Base-by-base conservation (phyloP, 148 eudicot species). In the Camellia sinensis region DNA sequence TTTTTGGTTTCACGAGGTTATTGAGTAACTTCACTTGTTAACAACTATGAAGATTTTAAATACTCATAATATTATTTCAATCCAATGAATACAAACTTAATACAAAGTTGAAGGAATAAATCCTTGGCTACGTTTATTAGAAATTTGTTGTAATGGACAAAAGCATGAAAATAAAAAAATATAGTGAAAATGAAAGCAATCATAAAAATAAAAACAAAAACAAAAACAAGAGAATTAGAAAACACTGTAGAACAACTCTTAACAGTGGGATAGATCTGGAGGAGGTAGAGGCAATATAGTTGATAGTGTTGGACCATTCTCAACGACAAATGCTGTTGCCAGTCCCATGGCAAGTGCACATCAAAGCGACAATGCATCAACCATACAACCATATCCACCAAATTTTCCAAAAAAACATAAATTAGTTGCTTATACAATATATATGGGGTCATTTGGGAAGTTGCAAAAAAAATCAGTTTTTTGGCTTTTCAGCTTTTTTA, bases 341-440 rank as follows among this genome's bases (percentile, higher is more conserved):
- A 87, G 72, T 41, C 91, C 88, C 86, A 87, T 6, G 85, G 80
- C 43, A 83, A 73, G 56, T 89, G 91, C 15, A 77, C 82, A 53
- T 89, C 91, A 41, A 87, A 53, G 75, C 87, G 91, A 75, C 89
- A 89, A 66, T 89, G 88, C 77, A 89, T 61, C 41, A 85, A 46
- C 91, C 91, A 89, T 41, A 63, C 89, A 18, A 75, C 81, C 69
- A 63, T 2, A 63, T 63, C 37, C 67, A 59, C 37, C 67, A 63
- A 63, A n/a, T 6, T 63, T n/a, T 2, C 2, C 17, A 4, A 11
- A 63, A 62, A 63, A 63, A 1, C 1, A 5, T n/a, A n/a, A n/a
- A 5, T n/a, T 7, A 21, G 18, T n/a, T 19, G 17, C 10, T 1
- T 7, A 2, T 19, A 3, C 2, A n/a, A 48, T 7, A 48, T 3